Conservation (phyloP, 2,329 filamentous ascomycete species). For the Rosellinia necatrix region DNA sequence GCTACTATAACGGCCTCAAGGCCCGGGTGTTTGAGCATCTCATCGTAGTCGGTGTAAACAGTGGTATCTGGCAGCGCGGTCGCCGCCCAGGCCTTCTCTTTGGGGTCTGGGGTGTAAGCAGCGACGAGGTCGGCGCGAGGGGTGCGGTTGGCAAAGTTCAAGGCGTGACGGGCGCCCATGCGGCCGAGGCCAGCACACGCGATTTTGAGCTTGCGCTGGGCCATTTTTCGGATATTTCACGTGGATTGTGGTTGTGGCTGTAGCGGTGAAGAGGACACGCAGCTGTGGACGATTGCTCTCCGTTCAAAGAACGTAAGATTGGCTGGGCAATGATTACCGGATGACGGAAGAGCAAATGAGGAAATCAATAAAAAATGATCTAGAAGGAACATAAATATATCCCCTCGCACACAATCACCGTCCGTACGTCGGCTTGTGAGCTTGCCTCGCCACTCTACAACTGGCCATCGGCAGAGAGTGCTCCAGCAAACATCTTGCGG, state of each 20-base stretch:
- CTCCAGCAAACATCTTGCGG: neutral
- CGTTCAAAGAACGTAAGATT: neutral
- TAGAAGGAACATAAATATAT: neutral
- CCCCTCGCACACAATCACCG: too few relatives aligned
- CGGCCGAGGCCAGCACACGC: conserved; percentile 8
- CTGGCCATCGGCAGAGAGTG: too few relatives aligned
- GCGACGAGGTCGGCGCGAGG: conserved; percentile 55
- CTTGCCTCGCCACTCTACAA: too few relatives aligned
- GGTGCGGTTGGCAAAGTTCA: conserved; percentile 31
- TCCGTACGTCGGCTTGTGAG: too few relatives aligned
- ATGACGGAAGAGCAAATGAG: neutral
- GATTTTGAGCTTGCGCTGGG: conserved; percentile 6
- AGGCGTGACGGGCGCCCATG: conserved; percentile 33
- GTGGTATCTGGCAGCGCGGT: conserved; percentile 50
- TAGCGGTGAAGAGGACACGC: neutral
- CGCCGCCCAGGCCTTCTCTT: conserved; percentile 51
- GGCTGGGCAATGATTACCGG: neutral
- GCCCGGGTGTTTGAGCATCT: conserved; percentile 49
- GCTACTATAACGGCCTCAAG: conserved; percentile 50
- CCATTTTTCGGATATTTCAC: neutral
- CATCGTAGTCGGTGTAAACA: conserved; percentile 51
- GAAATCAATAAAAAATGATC: too few relatives aligned
- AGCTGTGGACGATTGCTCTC: neutral
- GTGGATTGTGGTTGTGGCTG: neutral
- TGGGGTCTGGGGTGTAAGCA: conserved; percentile 51